Percentiles rank a stretch among this genome's conserved stretches.
Conservation (phyloP, 2,329 filamentous ascomycete species). For the Dactylellina leptospora region DNA sequence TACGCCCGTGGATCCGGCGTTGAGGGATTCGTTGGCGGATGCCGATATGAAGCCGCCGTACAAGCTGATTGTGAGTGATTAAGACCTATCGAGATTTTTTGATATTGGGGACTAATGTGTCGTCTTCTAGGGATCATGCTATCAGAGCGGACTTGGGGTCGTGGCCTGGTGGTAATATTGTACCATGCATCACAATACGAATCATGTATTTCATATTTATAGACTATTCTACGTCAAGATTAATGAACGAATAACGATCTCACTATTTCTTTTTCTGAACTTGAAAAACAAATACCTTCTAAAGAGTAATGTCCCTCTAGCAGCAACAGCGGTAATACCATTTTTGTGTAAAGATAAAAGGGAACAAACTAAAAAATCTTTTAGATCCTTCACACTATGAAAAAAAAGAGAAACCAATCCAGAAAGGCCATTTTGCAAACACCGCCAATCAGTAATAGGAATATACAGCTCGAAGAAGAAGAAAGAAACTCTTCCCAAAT, state of each 20-base stretch:
- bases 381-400: no score
- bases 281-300: not conserved
- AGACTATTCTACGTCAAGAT: no score
- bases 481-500: slow-evolving; percentile 27
- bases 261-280: no score
- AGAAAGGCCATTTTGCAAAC: slow-evolving; percentile 9
- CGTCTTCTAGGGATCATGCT: slow-evolving; percentile 54
- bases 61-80: slow-evolving; percentile 64
- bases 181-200: no score
- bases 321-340: not conserved
- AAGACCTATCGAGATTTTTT: not conserved
- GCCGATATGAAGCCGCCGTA: slow-evolving; percentile 75
- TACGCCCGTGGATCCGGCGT: slow-evolving; percentile 71
- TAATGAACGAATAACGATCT: no score
- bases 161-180: slow-evolving; percentile 56
- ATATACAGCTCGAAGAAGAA: slow-evolving; percentile 42
- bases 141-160: slow-evolving; percentile 57
- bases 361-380: not conserved
- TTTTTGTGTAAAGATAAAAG: not conserved
- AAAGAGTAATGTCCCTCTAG: slow-evolving; percentile 11
- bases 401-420: not conserved
- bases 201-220: no score
- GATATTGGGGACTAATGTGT: slow-evolving; percentile 1
- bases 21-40: slow-evolving; percentile 59
- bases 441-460: slow-evolving; percentile 27